Base-by-base conservation (phyloP, 1,284 basidiomycete genomes). In the Lentinula novae-zelandiae region DNA sequence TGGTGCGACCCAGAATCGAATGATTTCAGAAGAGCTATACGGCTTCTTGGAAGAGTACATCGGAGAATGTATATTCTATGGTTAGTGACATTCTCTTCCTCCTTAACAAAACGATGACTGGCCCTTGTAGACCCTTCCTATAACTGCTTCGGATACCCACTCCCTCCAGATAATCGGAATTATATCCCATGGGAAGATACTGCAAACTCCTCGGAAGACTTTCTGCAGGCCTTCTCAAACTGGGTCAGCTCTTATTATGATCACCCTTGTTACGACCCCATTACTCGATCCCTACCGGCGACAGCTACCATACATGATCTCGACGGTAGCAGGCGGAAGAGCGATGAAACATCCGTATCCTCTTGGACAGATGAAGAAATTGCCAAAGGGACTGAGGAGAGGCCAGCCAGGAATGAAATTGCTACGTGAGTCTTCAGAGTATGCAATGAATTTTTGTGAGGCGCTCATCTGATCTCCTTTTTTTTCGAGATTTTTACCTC, bases 101-200 rank as follows among this genome's bases (percentile, higher is more conserved):
- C n/a, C 6, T 31, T 36, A 33, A 20, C 8, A 33, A 5, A 17
- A 9, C 4, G 20, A 10, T 33, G 33, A 20, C 42, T 20, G 8
- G 34, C 22, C 9, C 15, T 33, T 12, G 3, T 50, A 75, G 73
- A 76, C 58, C 68, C 73, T 6, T 71, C 73, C n/a, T 63, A 60
- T 38, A 31, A 63, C 3, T 67, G 70, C 1, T 68, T 75, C 48
- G 72, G 70, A 6, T 67, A 67, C 55, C 57, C 65, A 8, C 56
- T 56, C 8, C 69, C 68, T 8, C 48, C 33, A 3, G 63, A 60
- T 2, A 52, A 46, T 2, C 59, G 60, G 5, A 22, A 55, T 6
- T 69, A 69, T 33, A 60, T 65, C 39, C 64, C 61, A 34, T 64
- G 44, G 61, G 53, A 44, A 15, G 61, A 63, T 40, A 20, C 57